Base-by-base conservation (phyloP, 805 yeast species). In the Lachancea quebecensis region DNA sequence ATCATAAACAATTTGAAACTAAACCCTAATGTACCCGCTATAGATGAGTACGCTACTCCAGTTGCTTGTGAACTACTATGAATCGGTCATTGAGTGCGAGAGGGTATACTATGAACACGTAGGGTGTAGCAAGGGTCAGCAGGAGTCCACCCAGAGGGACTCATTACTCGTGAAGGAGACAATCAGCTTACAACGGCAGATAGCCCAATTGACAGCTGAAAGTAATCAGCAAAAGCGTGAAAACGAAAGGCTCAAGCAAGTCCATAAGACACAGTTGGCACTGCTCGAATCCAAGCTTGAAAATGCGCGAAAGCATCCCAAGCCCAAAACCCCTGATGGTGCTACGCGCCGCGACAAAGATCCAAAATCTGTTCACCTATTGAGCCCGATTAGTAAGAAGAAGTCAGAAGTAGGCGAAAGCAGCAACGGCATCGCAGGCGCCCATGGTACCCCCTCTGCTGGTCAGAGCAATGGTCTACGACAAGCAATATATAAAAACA, bases 261-360 rank as follows among this genome's bases (percentile, higher is more conserved):
- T 58, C n/a, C 65, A 62, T n/a, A 61, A 58, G 28, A 52, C 65
- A 0, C 65, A 60, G 30, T 65, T 54, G 44, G 67, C 68, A 0
- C 58, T 64, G 12, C 54, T 62, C 38, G 70, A 67, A 45, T 55
- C 66, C 6, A 67, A 67, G 42, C 35, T 68, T 10, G 65, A 63
- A 10, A 64, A 55, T 39, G 66, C 66, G 6, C 64, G 65, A 47
- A 62, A 57, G 47, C 59, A 45, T 10, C 55, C 63, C 27, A 49
- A 50, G 14, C 38, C 65, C 39, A 63, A 54, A 41, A 49, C 39
- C 32, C 44, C 47, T 15, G 37, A 46, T 21, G 16, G 18, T 3
- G 18, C 29, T 8, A 11, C 39, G 16, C 34, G 44, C 53, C 15
- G 14, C 17, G 34, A 27, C 10, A 36, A 18, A 45, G 44, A 30